Percentiles rank a stretch among this genome's conserved stretches.
Evolutionary conservation across 768 basidiomycete genomes (phyloP).

Genomic region (Naganishia kalamii): DNA sequence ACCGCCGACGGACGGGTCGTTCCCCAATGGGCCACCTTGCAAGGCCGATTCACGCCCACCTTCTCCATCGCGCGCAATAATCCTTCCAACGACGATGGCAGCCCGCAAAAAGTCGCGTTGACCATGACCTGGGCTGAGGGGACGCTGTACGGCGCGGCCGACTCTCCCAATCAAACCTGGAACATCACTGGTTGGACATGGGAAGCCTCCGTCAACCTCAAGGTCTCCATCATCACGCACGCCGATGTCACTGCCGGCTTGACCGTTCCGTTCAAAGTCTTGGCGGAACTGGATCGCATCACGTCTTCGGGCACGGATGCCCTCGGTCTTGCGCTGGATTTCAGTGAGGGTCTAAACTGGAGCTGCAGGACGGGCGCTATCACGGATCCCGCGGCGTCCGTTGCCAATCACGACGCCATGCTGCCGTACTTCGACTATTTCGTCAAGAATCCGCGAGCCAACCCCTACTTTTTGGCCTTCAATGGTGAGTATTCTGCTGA

Average conservation of each 20-base stretch:
- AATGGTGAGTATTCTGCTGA: not conserved
- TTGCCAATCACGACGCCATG: slow-evolving; percentile 8
- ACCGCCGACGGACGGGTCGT: not conserved
- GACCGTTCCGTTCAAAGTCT: not conserved
- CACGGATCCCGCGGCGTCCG: slow-evolving; percentile 3
- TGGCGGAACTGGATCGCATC: not conserved
- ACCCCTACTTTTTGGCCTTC: not conserved
- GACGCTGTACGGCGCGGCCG: slow-evolving; percentile 5
- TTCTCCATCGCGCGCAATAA: slow-evolving; percentile 5
- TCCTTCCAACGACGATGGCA: not conserved
- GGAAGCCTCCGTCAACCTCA: not conserved
- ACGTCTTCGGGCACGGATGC: not conserved
- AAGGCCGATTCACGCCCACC: slow-evolving; percentile 6
- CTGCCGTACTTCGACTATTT: not conserved
- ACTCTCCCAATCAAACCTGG: not conserved
- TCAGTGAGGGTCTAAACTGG: not conserved
- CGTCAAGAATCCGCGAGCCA: not conserved
- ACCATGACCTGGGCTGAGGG: not conserved
- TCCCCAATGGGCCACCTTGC: not conserved
- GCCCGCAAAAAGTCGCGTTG: slow-evolving; percentile 9
- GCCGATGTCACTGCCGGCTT: not conserved
- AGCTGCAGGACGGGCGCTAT: not conserved
- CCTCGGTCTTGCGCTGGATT: not conserved
- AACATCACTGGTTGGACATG: slow-evolving; percentile 8
- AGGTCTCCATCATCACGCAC: slow-evolving; percentile 1